Conservation (phyloP, 2,329 filamentous ascomycete genomes). For the Didymella glomerata region DNA sequence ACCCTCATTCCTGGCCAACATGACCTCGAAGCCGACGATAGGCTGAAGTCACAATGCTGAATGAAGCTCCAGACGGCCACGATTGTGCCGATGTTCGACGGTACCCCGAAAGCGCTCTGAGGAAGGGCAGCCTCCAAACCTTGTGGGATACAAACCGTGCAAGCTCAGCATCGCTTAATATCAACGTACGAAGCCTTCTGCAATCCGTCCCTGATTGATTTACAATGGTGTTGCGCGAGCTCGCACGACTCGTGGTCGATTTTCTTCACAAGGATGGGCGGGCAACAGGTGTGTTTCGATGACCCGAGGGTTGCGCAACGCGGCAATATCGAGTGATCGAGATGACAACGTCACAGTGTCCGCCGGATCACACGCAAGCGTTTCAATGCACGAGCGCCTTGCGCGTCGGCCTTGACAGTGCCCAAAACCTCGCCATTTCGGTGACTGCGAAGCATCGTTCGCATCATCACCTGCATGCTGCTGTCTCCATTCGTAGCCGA, state of each 20-base stretch:
- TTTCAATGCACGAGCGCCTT: neutral
- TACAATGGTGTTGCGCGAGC: slow-evolving; percentile 1
- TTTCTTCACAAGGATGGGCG: neutral
- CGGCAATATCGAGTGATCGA: neutral
- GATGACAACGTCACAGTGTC: neutral
- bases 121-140: neutral
- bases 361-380: neutral
- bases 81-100: neutral
- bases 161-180: neutral
- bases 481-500: neutral
- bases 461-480: slow-evolving; percentile 12
- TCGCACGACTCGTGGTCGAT: slow-evolving; percentile 1
- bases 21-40: neutral
- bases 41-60: neutral
- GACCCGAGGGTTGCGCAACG: slow-evolving; percentile 1
- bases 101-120: neutral
- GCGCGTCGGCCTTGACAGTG: neutral
- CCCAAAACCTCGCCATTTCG: neutral
- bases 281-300: neutral
- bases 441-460: neutral
- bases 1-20: neutral
- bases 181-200: neutral
- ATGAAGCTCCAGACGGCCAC: neutral
- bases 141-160: neutral
- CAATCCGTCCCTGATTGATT: neutral